Evolutionary conservation across 495 filamentous ascomycete species (phyloP).

Genomic region (Penicillium nucicola): DNA sequence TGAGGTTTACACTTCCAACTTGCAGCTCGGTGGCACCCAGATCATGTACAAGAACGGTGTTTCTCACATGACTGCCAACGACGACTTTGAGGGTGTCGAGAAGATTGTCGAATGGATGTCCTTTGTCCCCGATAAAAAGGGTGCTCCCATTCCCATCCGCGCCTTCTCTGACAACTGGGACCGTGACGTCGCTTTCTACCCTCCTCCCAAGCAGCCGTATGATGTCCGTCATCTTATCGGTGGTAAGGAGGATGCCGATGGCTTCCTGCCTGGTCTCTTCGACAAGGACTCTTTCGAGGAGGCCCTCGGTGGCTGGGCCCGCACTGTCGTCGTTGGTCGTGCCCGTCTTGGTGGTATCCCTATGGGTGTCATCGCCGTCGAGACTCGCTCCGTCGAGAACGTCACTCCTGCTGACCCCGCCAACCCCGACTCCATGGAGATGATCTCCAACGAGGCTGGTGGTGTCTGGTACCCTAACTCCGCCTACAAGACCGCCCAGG

Average conservation of each 20-base stretch:
- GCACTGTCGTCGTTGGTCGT: constrained; percentile 93
- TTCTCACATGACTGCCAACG: constrained; percentile 95
- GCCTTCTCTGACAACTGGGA: constrained; percentile 88
- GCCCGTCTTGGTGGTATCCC: constrained; percentile 96
- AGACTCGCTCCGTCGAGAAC: constrained; percentile 94
- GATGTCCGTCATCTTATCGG: constrained; percentile 91
- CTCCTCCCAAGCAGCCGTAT: constrained; percentile 83
- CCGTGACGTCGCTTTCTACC: constrained; percentile 81
- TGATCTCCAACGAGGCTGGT: constrained; percentile 88
- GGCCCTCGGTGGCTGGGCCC: constrained; percentile 93
- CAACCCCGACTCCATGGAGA: constrained; percentile 96
- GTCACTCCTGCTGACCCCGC: constrained; percentile 96
- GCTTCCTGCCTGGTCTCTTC: constrained; percentile 88
- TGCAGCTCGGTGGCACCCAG: constrained; percentile 97
- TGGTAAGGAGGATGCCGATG: constrained; percentile 84
- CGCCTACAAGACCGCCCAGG: constrained; percentile 98
- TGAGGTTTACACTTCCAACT: constrained; percentile 97
- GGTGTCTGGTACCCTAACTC: constrained; percentile 99
- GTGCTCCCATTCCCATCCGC: constrained; percentile 81
- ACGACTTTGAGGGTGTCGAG: constrained; percentile 96
- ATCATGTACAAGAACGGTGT: constrained; percentile 99
- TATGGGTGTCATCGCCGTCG: constrained; percentile 96
- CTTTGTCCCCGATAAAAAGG: constrained; percentile 92
- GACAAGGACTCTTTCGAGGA: constrained; percentile 97
- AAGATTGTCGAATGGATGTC: constrained; percentile 98